Evolutionary conservation across 441 rosid genomes (phyloP), one percentile per base, ranked within the genome.

Genomic region (Theobroma grandiflorum): DNA sequence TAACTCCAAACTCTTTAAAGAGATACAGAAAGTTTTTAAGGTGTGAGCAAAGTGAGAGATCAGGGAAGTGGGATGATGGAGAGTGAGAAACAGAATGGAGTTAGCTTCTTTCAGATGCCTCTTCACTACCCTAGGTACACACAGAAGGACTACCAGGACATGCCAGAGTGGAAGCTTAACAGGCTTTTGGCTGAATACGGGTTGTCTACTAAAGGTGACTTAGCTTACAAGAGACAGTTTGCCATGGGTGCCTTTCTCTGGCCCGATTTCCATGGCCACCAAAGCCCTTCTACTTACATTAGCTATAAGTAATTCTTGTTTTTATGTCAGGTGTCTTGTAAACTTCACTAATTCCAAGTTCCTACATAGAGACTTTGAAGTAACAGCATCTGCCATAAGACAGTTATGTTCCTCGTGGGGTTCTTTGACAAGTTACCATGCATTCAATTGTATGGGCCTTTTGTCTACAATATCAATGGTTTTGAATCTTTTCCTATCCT

Each of bases 91-190:
- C 65, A 70, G 18, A 74, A 43, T 6, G 42, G 40, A 35, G 70
- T 2, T 14, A 31, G 71, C 58, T 58, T 40, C 80, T 91, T 91
- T 74, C 88, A 87, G 81, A 87, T 91, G 86, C 91, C 94, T 16
- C 84, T 89, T 59, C 88, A 87, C 40, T 90, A 88, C 72, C 94
- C 92, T 0, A 82, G 83, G 35, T 88, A 80, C 83, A 83, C 83
- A 15, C 80, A 79, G 67, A 73, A 87, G 78, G 89, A 87, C 40
- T 89, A 89, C 79, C 78, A 79, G 74, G 57, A 74, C 26, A 90
- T 90, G 93, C 83, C 90, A 0, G 92, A 91, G 78, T 81, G 83
- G 85, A 78, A 87, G 71, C 79, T 91, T 10, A 91, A 91, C 74
- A 35, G 79, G 73, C 88, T 91, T 47, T 89, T 89, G 43, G 83